A percentile compares a stretch with the other conserved stretches of the same genome.
phyloP scores from a whole-genome alignment of 495 filamentous ascomycete species.

The Extremus antarcticus region DNA sequence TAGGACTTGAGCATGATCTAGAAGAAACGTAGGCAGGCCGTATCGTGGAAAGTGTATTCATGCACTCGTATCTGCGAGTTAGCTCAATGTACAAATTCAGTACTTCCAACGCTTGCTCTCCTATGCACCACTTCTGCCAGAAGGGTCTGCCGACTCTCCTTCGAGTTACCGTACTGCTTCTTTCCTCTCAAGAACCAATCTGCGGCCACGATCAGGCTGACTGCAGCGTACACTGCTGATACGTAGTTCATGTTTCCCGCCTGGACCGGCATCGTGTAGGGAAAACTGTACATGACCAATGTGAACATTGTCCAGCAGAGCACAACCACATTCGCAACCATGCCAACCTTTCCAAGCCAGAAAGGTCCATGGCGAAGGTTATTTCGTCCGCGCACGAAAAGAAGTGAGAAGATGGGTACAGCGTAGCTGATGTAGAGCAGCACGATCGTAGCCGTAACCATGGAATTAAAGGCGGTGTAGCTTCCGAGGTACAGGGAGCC shows the following conservation, averaged over 20 bases:
- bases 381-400: constrained; percentile 19
- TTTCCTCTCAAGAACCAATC: constrained; percentile 22
- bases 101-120: background rate
- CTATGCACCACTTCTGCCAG: background rate
- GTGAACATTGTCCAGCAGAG: constrained; percentile 27
- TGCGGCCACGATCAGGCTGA: constrained; percentile 19
- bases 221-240: constrained; percentile 19
- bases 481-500: constrained; percentile 48
- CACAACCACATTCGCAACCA: constrained; percentile 23
- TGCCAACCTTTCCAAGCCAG: constrained; percentile 24
- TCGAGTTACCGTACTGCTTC: constrained; percentile 16
- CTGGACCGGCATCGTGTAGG: constrained; percentile 19
- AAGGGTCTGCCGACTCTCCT: background rate
- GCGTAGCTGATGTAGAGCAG: constrained; percentile 28
- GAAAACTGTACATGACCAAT: constrained; percentile 28
- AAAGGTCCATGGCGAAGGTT: constrained; percentile 26
- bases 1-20: background rate
- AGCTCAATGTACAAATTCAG: background rate
- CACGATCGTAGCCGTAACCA: constrained; percentile 26
- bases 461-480: constrained; percentile 41
- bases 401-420: constrained; percentile 23
- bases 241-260: constrained; percentile 28
- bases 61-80: background rate
- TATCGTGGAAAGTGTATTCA: background rate
- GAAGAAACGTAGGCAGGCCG: background rate